A percentile compares a stretch with the other conserved stretches of the same genome.
phyloP scores from a whole-genome alignment of 2,329 filamentous ascomycete species.

The Claviceps sp. region DNA sequence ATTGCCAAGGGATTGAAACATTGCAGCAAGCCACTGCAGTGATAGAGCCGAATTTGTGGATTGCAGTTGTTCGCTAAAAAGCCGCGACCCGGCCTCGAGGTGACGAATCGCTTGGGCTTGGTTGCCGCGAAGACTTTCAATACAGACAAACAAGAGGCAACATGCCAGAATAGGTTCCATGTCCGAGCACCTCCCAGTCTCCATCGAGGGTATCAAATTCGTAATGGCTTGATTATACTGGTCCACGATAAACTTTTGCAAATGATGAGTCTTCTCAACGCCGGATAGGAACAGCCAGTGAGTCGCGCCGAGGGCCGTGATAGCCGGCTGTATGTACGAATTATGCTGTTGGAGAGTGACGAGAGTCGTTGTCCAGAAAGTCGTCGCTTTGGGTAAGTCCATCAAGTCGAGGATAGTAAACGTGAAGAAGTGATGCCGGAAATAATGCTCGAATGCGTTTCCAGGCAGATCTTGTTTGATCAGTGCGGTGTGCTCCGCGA shows the following conservation, averaged over 20 bases:
- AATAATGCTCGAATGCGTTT: conserved; percentile 1
- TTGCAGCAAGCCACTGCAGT: conserved; percentile 2
- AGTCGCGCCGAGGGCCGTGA: conserved; percentile 1
- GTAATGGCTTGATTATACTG: conserved; percentile 2
- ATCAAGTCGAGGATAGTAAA: conserved; percentile 2
- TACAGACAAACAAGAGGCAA: conserved; percentile 1
- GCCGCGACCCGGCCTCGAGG: conserved; percentile 1
- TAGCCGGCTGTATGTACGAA: conserved; percentile 1
- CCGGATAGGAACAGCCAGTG: conserved; percentile 2
- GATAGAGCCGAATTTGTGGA: not conserved
- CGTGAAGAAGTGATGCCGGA: conserved; percentile 3
- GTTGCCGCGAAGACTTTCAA: conserved; percentile 3
- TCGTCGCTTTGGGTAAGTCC: conserved; percentile 1
- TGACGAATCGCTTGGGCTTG: conserved; percentile 2
- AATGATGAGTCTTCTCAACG: not conserved
- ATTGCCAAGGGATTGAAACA: conserved; percentile 3
- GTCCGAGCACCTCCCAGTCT: not conserved
- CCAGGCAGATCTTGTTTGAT: not conserved
- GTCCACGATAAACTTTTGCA: not conserved
- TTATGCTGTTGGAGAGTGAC: not conserved
- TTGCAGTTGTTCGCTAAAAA: not conserved
- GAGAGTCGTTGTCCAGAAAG: conserved; percentile 1
- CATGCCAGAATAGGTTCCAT: conserved; percentile 1
- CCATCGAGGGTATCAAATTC: not conserved
- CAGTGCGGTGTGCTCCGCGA: not conserved